A percentile compares a stretch with the other conserved stretches of the same genome.
phyloP scores from a whole-genome alignment of 164 flowering plant genomes.

The Tinospora cordifolia region DNA sequence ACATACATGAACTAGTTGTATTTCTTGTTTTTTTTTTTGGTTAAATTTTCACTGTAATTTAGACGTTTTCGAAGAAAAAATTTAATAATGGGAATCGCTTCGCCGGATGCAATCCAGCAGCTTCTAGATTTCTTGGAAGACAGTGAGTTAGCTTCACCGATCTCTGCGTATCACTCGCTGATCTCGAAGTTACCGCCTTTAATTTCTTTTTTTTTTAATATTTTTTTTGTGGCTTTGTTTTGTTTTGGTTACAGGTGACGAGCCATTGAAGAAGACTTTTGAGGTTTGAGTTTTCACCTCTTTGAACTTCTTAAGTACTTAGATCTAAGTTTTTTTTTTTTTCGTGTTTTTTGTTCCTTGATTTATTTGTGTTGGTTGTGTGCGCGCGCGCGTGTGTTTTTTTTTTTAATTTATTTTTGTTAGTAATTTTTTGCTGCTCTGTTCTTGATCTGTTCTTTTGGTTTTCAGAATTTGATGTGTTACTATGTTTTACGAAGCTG shows the following conservation, averaged over 20 bases:
- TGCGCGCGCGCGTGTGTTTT: not conserved
- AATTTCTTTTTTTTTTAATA: not conserved
- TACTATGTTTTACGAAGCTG: not conserved
- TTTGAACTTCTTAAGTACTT: not conserved
- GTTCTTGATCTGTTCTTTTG: not conserved
- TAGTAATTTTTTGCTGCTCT: not conserved
- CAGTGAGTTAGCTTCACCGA: constrained; percentile 26
- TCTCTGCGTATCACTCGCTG: not conserved
- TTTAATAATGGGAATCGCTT: constrained; percentile 39
- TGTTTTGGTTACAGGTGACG: constrained; percentile 25
- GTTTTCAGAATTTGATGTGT: not conserved
- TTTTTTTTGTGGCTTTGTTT: not conserved
- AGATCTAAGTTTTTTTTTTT: constrained; percentile 6
- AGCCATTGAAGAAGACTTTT: constrained; percentile 25
- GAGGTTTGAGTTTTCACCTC: constrained; percentile 18
- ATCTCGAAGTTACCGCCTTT: not conserved
- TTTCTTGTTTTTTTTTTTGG: not conserved
- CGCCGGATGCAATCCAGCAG: constrained; percentile 45
- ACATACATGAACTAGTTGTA: not conserved
- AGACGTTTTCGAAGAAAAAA: not conserved
- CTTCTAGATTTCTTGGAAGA: constrained; percentile 43
- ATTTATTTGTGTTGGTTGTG: constrained; percentile 3
- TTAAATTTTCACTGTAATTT: not conserved
- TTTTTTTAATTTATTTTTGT: too few species aligned
- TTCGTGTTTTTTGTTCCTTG: not conserved